A percentile compares a stretch with the other conserved stretches of the same genome.
phyloP scores from a whole-genome alignment of 1,284 basidiomycete species.

The Anthracocystis walkeri region DNA sequence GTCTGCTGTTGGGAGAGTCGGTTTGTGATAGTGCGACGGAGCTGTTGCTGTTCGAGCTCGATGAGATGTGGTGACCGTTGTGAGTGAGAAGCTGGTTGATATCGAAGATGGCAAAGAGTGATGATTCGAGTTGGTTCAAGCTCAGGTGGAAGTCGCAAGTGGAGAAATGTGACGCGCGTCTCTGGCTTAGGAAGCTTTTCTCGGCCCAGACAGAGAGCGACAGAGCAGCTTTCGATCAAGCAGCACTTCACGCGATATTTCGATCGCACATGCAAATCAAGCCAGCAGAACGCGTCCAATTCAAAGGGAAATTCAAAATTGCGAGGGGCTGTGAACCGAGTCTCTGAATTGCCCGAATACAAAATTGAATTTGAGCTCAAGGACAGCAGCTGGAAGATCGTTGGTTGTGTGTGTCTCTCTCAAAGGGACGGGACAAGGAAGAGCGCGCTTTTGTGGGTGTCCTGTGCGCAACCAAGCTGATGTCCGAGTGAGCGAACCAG shows the following conservation, averaged over 20 bases:
- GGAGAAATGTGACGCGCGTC: conserved; percentile 47
- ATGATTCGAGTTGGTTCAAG: conserved; percentile 9
- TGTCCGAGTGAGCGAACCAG: conserved; percentile 1
- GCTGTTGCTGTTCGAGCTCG: background rate
- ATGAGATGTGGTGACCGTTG: background rate
- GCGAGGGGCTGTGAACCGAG: background rate
- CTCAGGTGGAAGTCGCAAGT: conserved; percentile 7
- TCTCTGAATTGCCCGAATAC: background rate
- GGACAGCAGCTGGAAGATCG: conserved; percentile 1
- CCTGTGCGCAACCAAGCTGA: conserved; percentile 15
- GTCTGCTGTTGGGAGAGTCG: background rate
- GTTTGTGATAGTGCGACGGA: background rate
- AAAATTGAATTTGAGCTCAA: background rate
- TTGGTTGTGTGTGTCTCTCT: background rate
- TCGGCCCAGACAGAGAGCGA: conserved; percentile 27
- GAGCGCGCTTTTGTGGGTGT: conserved; percentile 14
- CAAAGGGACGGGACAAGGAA: background rate
- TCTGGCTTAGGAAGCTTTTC: background rate
- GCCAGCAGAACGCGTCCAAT: conserved; percentile 8
- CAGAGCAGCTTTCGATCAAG: conserved; percentile 8
- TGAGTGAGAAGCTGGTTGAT: conserved; percentile 1
- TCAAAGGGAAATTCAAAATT: conserved; percentile 2
- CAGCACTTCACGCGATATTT: background rate
- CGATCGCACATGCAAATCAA: conserved; percentile 9
- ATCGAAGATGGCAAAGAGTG: background rate